Evolutionary conservation across 495 filamentous ascomycete genomes (phyloP).

Genomic region (Podospora conica): DNA sequence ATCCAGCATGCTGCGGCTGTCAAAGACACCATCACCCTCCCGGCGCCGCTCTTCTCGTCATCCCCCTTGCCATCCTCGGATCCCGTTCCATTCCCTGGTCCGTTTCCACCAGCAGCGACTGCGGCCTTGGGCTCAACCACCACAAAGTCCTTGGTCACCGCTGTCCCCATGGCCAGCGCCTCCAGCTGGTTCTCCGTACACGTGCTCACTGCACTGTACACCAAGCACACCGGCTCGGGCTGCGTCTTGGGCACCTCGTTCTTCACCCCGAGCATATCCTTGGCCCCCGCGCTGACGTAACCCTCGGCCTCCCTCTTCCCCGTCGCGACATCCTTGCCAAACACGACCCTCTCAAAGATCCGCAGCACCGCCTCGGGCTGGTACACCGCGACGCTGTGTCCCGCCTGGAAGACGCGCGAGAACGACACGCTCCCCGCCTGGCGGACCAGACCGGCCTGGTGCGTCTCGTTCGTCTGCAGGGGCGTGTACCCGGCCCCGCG

Average conservation of each 20-base stretch:
- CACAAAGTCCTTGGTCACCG: neutral
- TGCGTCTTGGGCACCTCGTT: neutral
- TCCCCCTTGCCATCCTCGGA: neutral
- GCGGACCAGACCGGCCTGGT: conserved; percentile 52
- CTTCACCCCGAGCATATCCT: neutral
- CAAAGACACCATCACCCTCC: neutral
- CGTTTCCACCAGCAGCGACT: neutral
- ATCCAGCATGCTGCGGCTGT: neutral
- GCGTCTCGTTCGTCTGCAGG: conserved; percentile 42
- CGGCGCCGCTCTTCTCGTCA: neutral
- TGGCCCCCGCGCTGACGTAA: conserved; percentile 3
- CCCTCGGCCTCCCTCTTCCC: conserved; percentile 27
- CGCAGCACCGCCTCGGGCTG: conserved; percentile 41
- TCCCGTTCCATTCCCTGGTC: neutral
- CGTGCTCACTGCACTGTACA: neutral
- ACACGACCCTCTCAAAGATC: conserved; percentile 38
- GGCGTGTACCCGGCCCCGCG: conserved; percentile 43
- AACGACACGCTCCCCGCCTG: conserved; percentile 60
- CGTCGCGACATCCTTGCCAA: conserved; percentile 49
- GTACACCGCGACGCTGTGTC: conserved; percentile 59
- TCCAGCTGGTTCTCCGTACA: conserved; percentile 5
- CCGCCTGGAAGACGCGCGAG: conserved; percentile 52
- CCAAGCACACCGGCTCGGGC: neutral
- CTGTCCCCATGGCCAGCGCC: neutral
- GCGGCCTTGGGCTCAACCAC: neutral